A percentile compares a stretch with the other conserved stretches of the same genome.
Evolutionary conservation across 2,329 filamentous ascomycete species (phyloP).

Genomic region (Ophidiomyces ophidiicola): DNA sequence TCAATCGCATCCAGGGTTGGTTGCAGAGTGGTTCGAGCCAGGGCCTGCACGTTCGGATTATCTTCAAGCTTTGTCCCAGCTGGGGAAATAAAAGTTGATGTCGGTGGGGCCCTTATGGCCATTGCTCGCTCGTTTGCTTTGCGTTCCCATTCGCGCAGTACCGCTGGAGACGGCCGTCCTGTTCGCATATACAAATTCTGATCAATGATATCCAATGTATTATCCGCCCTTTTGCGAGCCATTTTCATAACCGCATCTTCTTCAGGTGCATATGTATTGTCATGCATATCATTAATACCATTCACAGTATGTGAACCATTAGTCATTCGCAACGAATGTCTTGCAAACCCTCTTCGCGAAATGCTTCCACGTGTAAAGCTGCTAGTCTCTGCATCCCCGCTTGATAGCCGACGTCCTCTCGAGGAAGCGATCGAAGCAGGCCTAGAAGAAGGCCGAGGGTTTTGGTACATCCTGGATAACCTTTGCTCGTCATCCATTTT

Average conservation of each 20-base stretch:
- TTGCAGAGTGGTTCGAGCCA: conserved; percentile 42
- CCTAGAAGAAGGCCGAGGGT: background rate
- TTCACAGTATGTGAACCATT: background rate
- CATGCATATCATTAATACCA: background rate
- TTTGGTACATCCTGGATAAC: background rate
- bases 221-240: conserved; percentile 5
- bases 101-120: conserved; percentile 6
- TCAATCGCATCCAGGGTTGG: conserved; percentile 12
- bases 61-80: conserved; percentile 5
- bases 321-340: background rate
- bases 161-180: conserved; percentile 11
- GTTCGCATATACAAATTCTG: conserved; percentile 23
- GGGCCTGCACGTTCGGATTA: conserved; percentile 52
- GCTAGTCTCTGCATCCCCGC: conserved; percentile 45
- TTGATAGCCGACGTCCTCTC: background rate
- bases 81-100: conserved; percentile 3
- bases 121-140: conserved; percentile 9
- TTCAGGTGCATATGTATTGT: conserved; percentile 28
- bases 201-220: conserved; percentile 6
- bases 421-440: conserved; percentile 2
- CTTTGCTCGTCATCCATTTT: conserved; percentile 57
- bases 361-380: background rate
- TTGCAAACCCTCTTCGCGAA: background rate
- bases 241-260: conserved; percentile 43
- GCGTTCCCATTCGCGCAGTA: conserved; percentile 12